Base-by-base conservation (phyloP, 2,329 filamentous ascomycete genomes). In the Scedosporium minutisporum region DNA sequence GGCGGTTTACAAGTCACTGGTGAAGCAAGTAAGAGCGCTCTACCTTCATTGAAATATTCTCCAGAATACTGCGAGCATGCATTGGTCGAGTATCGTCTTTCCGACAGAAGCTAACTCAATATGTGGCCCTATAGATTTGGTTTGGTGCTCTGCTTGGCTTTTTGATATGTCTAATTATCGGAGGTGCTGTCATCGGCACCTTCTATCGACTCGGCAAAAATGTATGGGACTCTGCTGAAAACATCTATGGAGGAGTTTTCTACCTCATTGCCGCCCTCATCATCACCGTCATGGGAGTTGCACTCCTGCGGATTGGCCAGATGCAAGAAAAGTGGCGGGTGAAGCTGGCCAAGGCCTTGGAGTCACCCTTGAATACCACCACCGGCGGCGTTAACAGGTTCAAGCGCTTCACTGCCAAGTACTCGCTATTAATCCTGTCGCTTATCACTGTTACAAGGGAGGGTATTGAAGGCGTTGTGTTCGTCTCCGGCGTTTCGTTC, bases 361-460 rank as follows among this genome's bases (percentile, higher is more conserved):
- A 57, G 84, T 83, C 67, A 9, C 65, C 74, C 12, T 58, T 71
- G 42, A 69, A 70, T 27, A 78, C 79, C 29, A 63, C 51, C 23
- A 64, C 66, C 18, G 57, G 58, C n/a, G 25, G 58, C n/a, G 25
- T 44, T 18, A 51, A 58, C 38, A n/a, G 18, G 21, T 58, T 64
- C 33, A 62, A 60, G 48, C 65, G 65, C 42, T 63, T 67, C 61
- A 62, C 62, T 12, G 84, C 89, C 73, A 90, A 88, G 71, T 90
- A 93, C 69, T 85, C 85, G 64, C 87, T 93, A 83, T 91, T 92
- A 70, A 72, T 90, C 51, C 77, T 93, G 51, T 90, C 90, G 0
- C 91, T 93, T 72, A 81, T 93, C 69, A 93, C 90, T 0, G 87
- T 91, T 5, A 76, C 93, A 18, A 79, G 90, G 23, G 90, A 93